A percentile compares a stretch with the other conserved stretches of the same genome.
Evolutionary conservation across 495 filamentous ascomycete species (phyloP).

Genomic region (Trichoderma reesei): DNA sequence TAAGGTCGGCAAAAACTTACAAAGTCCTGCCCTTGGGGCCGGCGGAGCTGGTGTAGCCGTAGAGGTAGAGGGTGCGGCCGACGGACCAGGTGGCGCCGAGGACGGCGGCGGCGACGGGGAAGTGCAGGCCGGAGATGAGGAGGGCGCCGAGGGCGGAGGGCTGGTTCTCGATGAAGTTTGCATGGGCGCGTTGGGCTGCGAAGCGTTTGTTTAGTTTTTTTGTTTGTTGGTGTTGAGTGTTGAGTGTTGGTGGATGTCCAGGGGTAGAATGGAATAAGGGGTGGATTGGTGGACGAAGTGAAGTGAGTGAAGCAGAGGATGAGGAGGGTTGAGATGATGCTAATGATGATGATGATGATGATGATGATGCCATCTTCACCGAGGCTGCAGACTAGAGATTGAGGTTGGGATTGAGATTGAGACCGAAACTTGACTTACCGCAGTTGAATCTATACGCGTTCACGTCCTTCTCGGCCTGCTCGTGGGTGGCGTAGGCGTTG

Average conservation of each 20-base stretch:
- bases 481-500: constrained; percentile 50
- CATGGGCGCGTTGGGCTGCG: constrained; percentile 58
- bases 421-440: constrained; percentile 17
- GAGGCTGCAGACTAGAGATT: no score
- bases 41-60: constrained; percentile 46
- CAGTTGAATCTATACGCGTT: constrained; percentile 42
- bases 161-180: constrained; percentile 60
- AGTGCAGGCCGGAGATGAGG: constrained; percentile 44
- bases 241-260: no score
- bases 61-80: constrained; percentile 42
- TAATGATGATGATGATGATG: no score
- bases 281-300: no score
- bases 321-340: no score
- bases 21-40: constrained; percentile 25
- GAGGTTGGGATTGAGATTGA: not conserved
- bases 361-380: no score
- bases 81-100: constrained; percentile 49
- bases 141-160: constrained; percentile 48
- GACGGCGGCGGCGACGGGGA: constrained; percentile 43
- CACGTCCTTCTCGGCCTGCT: constrained; percentile 47
- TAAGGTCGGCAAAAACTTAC: constrained; percentile 15
- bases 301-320: no score
- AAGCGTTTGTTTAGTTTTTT: not conserved
- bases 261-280: no score
- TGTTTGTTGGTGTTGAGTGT: constrained; percentile 22